Evolutionary conservation across 1,284 basidiomycete genomes (phyloP).

Genomic region (Puccinia coronata): DNA sequence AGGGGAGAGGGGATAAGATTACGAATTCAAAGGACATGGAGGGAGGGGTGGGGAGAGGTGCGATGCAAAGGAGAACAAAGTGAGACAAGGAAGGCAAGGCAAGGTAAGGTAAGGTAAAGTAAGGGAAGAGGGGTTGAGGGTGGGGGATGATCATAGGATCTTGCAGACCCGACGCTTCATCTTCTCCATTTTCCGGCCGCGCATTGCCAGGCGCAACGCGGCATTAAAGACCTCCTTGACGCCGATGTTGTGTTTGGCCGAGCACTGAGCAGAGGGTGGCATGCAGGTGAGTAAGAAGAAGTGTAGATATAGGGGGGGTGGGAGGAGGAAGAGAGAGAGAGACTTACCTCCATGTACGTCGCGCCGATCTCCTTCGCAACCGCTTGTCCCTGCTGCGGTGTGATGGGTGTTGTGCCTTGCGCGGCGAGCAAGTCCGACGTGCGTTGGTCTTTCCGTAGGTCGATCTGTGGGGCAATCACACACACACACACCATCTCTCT

Average conservation of each 20-base stretch:
- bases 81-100: no score
- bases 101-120: no score
- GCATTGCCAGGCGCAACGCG: slow-evolving; percentile 84
- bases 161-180: slow-evolving; percentile 40
- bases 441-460: slow-evolving; percentile 81
- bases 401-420: slow-evolving; percentile 82
- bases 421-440: slow-evolving; percentile 88
- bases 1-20: no score
- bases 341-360: slow-evolving; percentile 53
- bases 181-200: slow-evolving; percentile 41
- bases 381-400: slow-evolving; percentile 63
- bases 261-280: slow-evolving; percentile 66
- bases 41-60: no score
- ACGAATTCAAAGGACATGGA: no score
- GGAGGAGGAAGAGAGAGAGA: neutral
- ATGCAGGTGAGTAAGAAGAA: neutral
- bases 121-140: no score
- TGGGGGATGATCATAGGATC: slow-evolving; percentile 48
- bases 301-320: neutral
- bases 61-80: no score
- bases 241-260: slow-evolving; percentile 82
- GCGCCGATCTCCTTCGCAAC: slow-evolving; percentile 49
- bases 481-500: no score
- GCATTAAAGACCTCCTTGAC: slow-evolving; percentile 91
- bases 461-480: slow-evolving; percentile 58